Evolutionary conservation across 768 basidiomycete species (phyloP).

Genomic region (Boletus coccyginus): DNA sequence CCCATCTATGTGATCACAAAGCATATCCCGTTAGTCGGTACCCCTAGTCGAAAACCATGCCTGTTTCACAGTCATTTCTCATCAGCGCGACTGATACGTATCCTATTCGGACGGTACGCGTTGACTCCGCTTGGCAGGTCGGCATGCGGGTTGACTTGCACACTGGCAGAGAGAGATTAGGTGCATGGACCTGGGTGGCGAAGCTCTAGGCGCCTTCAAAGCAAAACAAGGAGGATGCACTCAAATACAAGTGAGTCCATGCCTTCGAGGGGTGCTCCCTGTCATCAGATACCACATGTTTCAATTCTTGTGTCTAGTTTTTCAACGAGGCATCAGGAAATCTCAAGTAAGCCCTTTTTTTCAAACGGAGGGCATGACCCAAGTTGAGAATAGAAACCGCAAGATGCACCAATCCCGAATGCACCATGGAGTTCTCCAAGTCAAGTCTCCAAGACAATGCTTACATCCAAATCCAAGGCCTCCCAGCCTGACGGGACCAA

Average conservation of each 20-base stretch:
- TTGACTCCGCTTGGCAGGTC: background rate
- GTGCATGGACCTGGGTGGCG: conserved; percentile 42
- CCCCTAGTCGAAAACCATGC: conserved; percentile 3
- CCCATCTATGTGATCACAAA: conserved; percentile 44
- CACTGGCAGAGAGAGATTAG: conserved; percentile 44
- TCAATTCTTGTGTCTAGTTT: conserved; percentile 25
- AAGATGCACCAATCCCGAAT: conserved; percentile 39
- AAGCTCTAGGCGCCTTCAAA: conserved; percentile 40
- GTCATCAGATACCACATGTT: conserved; percentile 1
- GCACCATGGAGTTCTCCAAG: conserved; percentile 41
- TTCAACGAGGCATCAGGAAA: conserved; percentile 38
- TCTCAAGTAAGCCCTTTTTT: conserved; percentile 32
- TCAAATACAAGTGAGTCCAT: conserved; percentile 37
- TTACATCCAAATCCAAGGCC: conserved; percentile 40
- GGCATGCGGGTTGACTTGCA: conserved; percentile 10
- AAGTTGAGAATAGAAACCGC: conserved; percentile 12
- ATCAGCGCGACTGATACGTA: conserved; percentile 33
- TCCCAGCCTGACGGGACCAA: conserved; percentile 29
- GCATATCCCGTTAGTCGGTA: conserved; percentile 37
- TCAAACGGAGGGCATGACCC: conserved; percentile 1
- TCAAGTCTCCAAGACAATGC: conserved; percentile 38
- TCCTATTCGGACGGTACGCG: conserved; percentile 33
- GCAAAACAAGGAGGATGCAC: conserved; percentile 39
- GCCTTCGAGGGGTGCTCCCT: background rate
- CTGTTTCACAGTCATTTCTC: conserved; percentile 16